phyloP scores from a whole-genome alignment of 495 filamentous ascomycete species.

The Talaromyces wortmannii region DNA sequence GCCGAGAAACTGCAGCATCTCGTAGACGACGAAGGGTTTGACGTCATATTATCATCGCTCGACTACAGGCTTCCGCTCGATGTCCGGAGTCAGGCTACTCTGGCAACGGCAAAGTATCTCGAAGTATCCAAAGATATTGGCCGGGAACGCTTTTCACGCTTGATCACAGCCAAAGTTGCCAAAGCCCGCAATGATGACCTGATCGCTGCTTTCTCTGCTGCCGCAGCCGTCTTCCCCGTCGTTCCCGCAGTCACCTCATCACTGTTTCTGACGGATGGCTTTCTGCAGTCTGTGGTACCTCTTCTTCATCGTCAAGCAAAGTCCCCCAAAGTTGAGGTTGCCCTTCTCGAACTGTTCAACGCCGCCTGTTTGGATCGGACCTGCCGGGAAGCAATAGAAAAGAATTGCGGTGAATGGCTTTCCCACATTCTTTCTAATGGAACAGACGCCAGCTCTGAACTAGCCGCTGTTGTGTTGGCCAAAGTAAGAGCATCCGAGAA shows the following conservation, averaged over 20 bases:
- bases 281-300: conserved; percentile 61
- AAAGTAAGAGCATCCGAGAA: conserved; percentile 55
- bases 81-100: conserved; percentile 64
- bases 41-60: conserved; percentile 69
- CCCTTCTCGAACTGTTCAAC: conserved; percentile 80
- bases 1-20: conserved; percentile 52
- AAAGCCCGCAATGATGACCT: conserved; percentile 51
- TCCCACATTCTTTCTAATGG: conserved; percentile 67
- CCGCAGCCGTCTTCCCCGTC: conserved; percentile 79
- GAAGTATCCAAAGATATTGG: conserved; percentile 66
- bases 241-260: conserved; percentile 59
- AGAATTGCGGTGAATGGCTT: conserved; percentile 77
- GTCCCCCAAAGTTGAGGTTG: conserved; percentile 70
- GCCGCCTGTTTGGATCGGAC: conserved; percentile 76
- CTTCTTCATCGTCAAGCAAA: conserved; percentile 68
- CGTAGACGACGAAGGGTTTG: conserved; percentile 71
- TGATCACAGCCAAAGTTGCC: conserved; percentile 51
- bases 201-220: conserved; percentile 79
- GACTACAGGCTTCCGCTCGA: conserved; percentile 65
- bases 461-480: conserved; percentile 82
- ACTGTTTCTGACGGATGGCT: conserved; percentile 80
- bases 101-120: conserved; percentile 74
- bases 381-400: conserved; percentile 73
- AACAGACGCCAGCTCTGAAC: conserved; percentile 52
- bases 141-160: conserved; percentile 53